Evolutionary conservation across 805 yeast genomes (phyloP), one percentile per base, ranked within the genome.

Genomic region (Ascoidea rubescens): DNA sequence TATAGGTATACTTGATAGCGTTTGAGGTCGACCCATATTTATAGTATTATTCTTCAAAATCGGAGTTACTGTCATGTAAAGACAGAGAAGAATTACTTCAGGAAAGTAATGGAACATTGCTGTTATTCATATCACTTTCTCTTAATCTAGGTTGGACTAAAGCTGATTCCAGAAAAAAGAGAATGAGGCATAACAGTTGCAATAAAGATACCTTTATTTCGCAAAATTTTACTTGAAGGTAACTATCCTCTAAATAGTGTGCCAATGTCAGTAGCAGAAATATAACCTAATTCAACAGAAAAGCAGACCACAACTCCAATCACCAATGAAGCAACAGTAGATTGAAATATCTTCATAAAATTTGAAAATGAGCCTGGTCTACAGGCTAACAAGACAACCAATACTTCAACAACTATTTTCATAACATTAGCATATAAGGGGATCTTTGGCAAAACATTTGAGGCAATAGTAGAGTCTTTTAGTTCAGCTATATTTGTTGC

Each of bases 171-270:
- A 89, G 72, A 21, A 62, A 84, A 89, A 50, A 89, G 70, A 1
- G 93, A 84, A 63, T 90, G 97, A 5, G 96, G 96, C 97, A 89
- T 89, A 31, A 90, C 91, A 1, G 96, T 89, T 30, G 96, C 80
- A 46, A 84, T 69, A 60, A 82, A 86, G 48, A 86, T 69, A 4
- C 95, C 91, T 60, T 77, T 74, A 59, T 75, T 77, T 57, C 77
- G 79, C 48, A 71, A 68, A 62, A 78, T 65, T 28, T 68, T 67
- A 8, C 58, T 56, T 0, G 77, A 71, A 1, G 76, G 76, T 7
- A 68, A 56, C 37, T 52, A 53, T 1, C 58, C 58, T 14, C 33
- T 33, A 44, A 52, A 55, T 14, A 55, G 68, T 49, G 71, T 67
- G 16, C 62, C 63, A n/a, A 76, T 71, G 0, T 96, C 96, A 21